phyloP scores from a whole-genome alignment of 805 yeast genomes.

The Candida insectalens region DNA sequence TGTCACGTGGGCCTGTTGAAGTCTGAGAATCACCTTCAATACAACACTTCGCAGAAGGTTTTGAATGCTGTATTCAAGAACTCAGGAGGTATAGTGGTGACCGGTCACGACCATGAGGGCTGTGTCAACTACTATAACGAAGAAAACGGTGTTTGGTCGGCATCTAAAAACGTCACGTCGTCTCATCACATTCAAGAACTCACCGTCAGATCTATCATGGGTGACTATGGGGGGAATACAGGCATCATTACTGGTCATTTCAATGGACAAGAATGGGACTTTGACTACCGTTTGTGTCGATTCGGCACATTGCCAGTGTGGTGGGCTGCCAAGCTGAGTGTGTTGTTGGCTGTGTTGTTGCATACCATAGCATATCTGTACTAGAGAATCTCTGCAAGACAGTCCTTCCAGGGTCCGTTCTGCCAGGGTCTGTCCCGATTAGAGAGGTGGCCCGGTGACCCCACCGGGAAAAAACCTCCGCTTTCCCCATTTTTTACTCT shows the following conservation, averaged over 20 bases:
- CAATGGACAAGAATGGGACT: constrained; percentile 47
- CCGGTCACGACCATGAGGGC: constrained; percentile 97
- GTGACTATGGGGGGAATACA: constrained; percentile 84
- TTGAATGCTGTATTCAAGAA: constrained; percentile 63
- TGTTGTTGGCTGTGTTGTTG: constrained; percentile 30
- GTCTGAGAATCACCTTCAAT: constrained; percentile 77
- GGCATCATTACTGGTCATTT: constrained; percentile 77
- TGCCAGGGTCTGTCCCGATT: too few relatives aligned
- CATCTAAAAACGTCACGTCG: constrained; percentile 32
- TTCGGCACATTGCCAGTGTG: constrained; percentile 85
- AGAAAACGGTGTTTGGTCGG: constrained; percentile 44
- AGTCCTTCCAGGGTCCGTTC: too few relatives aligned
- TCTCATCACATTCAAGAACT: constrained; percentile 52
- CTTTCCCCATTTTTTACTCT: too few relatives aligned
- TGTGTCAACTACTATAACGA: constrained; percentile 59
- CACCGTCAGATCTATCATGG: constrained; percentile 93
- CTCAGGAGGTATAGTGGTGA: constrained; percentile 67
- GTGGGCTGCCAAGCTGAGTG: constrained; percentile 76
- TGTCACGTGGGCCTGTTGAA: constrained; percentile 63
- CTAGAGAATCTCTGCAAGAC: too few relatives aligned
- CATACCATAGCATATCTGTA: constrained; percentile 27
- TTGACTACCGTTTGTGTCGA: constrained; percentile 65
- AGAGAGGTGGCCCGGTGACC: too few relatives aligned
- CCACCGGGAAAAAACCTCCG: too few relatives aligned
- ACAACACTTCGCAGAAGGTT: constrained; percentile 56